Evolutionary conservation across 148 eudicot genomes (phyloP).

Genomic region (Rhododendron kiyosumense): DNA sequence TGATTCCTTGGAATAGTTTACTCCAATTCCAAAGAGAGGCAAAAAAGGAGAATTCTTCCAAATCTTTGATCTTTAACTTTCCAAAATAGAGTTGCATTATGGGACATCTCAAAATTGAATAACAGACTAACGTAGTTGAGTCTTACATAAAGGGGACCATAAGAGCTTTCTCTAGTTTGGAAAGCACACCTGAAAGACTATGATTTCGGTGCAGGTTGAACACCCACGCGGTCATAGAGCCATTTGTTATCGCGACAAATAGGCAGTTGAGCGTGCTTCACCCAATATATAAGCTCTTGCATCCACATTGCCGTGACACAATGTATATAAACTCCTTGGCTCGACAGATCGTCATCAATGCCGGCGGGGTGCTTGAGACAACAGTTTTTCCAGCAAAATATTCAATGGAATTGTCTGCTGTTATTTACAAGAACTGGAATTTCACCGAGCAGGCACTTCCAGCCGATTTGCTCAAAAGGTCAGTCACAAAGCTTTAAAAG

Average conservation of each 20-base stretch:
- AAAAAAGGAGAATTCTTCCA: background rate
- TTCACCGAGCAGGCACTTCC: conserved; percentile 74
- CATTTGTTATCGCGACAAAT: conserved; percentile 62
- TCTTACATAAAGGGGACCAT: background rate
- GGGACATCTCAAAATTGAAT: background rate
- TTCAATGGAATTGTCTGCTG: conserved; percentile 73
- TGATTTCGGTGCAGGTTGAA: conserved; percentile 41
- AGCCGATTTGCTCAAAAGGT: conserved; percentile 70
- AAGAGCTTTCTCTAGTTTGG: background rate
- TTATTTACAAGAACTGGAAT: conserved; percentile 55
- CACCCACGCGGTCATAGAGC: background rate
- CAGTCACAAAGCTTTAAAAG: background rate
- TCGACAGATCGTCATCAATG: conserved; percentile 71
- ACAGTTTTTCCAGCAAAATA: conserved; percentile 71
- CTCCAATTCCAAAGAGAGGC: background rate
- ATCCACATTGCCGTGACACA: conserved; percentile 79
- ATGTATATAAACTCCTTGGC: conserved; percentile 74
- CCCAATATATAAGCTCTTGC: conserved; percentile 70
- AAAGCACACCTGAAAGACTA: background rate
- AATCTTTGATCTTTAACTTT: background rate
- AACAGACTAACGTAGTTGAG: background rate
- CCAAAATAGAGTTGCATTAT: background rate
- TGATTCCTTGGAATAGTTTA: background rate
- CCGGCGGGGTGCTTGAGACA: conserved; percentile 59
- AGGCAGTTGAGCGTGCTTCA: conserved; percentile 71